Conservation (phyloP, 78 protist species). For the Dictyostelium firmibasis region DNA sequence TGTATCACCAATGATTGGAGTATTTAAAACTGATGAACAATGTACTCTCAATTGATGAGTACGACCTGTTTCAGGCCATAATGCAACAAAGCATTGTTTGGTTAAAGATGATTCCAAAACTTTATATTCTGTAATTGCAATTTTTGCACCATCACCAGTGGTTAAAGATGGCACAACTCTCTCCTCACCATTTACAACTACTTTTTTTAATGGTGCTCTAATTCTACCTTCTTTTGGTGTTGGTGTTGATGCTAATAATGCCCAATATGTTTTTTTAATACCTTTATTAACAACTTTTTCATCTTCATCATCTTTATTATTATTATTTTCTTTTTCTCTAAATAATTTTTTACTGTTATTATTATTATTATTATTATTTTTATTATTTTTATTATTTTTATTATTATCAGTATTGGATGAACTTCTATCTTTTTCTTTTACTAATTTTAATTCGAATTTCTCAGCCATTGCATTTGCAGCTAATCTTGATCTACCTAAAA, state of each 20-base stretch:
- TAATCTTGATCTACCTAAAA: constrained; percentile 53
- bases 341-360: background rate
- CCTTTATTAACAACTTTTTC: background rate
- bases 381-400: background rate
- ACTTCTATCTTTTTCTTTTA: background rate
- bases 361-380: background rate
- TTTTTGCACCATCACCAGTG: constrained; percentile 62
- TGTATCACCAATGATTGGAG: constrained; percentile 67
- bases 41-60: constrained; percentile 78
- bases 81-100: constrained; percentile 30
- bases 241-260: constrained; percentile 41
- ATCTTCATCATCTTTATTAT: background rate
- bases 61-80: constrained; percentile 84
- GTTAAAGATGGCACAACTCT: constrained; percentile 21
- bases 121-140: constrained; percentile 52
- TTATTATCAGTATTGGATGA: background rate
- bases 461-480: constrained; percentile 56
- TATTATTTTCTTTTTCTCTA: background rate
- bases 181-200: constrained; percentile 35
- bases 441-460: constrained; percentile 39
- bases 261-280: constrained; percentile 81
- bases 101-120: constrained; percentile 28
- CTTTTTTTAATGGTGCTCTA: constrained; percentile 51
- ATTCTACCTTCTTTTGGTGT: constrained; percentile 76
- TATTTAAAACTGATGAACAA: constrained; percentile 50